Percentiles rank a stretch among this genome's conserved stretches.
Conservation (phyloP, 495 filamentous ascomycete genomes). For the Hypoxylon rickii region DNA sequence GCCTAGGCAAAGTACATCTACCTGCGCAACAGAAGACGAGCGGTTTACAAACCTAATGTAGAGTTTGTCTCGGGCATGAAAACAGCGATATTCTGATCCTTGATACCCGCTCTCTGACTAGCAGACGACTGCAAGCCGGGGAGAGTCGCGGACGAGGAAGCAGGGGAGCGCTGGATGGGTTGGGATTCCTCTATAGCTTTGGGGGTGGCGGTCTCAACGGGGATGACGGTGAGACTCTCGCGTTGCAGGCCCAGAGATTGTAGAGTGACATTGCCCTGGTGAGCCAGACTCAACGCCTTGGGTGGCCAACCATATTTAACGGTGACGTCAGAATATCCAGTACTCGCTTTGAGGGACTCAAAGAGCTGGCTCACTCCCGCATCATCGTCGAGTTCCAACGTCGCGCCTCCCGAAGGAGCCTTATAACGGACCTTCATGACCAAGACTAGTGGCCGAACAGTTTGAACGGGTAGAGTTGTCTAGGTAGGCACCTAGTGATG, state of each 20-base stretch:
- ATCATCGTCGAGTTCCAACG: slow-evolving; percentile 65
- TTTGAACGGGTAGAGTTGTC: too few species aligned
- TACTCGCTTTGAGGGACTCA: slow-evolving; percentile 41
- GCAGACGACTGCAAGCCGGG: background rate
- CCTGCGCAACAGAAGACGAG: background rate
- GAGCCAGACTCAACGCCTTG: slow-evolving; percentile 63
- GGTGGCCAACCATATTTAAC: slow-evolving; percentile 89
- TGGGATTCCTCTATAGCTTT: background rate
- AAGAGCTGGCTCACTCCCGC: slow-evolving; percentile 69
- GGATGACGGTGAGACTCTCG: slow-evolving; percentile 77
- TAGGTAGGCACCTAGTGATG: too few species aligned
- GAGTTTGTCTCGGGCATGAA: slow-evolving; percentile 25
- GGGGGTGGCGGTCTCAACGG: slow-evolving; percentile 39
- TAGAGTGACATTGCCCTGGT: slow-evolving; percentile 37
- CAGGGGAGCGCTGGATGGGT: background rate
- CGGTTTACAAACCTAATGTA: slow-evolving; percentile 27
- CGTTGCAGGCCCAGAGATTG: slow-evolving; percentile 72
- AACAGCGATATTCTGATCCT: slow-evolving; percentile 36
- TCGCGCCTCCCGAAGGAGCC: slow-evolving; percentile 46
- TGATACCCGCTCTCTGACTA: slow-evolving; percentile 1
- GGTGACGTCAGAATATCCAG: slow-evolving; percentile 58
- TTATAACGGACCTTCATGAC: slow-evolving; percentile 46
- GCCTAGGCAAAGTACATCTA: background rate
- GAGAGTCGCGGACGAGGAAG: background rate
- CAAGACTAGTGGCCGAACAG: too few species aligned